Conservation (phyloP, 768 basidiomycete genomes). For the Leccinum barrowsii region DNA sequence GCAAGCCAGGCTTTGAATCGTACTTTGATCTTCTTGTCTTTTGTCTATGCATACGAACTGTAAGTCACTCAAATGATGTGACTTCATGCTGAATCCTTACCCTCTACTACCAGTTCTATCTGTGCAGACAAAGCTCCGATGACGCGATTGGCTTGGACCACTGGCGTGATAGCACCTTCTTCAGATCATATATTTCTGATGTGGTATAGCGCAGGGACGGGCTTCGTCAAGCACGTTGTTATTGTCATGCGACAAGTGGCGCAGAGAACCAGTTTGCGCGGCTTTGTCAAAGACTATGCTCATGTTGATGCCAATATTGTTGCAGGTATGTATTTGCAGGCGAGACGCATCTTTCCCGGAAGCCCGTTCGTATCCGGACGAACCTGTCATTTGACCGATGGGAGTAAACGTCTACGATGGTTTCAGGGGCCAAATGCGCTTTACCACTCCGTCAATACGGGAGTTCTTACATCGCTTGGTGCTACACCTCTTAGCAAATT, state of each 20-base stretch:
- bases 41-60: slow-evolving; percentile 28
- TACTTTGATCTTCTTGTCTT: slow-evolving; percentile 39
- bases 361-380: slow-evolving; percentile 17
- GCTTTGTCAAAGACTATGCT: slow-evolving; percentile 37
- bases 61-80: slow-evolving; percentile 19
- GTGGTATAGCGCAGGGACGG: slow-evolving; percentile 23
- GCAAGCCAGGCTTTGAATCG: slow-evolving; percentile 39
- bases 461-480: too few relatives aligned
- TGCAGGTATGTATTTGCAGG: slow-evolving; percentile 31
- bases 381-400: not conserved
- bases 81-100: not conserved
- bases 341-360: slow-evolving; percentile 34
- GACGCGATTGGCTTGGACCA: slow-evolving; percentile 37
- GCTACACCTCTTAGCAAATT: too few relatives aligned
- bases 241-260: slow-evolving; percentile 34
- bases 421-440: too few relatives aligned
- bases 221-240: slow-evolving; percentile 38
- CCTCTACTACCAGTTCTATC: slow-evolving; percentile 17
- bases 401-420: not conserved
- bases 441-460: too few relatives aligned
- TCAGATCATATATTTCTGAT: slow-evolving; percentile 11
- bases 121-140: slow-evolving; percentile 39
- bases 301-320: slow-evolving; percentile 34
- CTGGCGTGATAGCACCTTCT: slow-evolving; percentile 29
- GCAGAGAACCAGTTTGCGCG: slow-evolving; percentile 31